Percentiles rank a stretch among this genome's conserved stretches.
Evolutionary conservation across 1,284 basidiomycete genomes (phyloP).

Genomic region (Cryptococcus floricola): DNA sequence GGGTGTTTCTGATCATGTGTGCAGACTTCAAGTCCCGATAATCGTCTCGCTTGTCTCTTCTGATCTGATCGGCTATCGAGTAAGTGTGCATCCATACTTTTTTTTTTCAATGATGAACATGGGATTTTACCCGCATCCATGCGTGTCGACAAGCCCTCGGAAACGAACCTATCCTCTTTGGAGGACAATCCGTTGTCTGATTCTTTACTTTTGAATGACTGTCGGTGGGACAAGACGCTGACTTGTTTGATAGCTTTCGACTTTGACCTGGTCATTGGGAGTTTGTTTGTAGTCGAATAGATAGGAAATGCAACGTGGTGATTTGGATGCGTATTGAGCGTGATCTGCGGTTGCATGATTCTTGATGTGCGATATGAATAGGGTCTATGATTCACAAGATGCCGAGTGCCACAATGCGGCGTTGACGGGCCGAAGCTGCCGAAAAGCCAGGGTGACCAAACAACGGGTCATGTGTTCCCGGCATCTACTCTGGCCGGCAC

Average conservation of each 20-base stretch:
- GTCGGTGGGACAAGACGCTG: not conserved
- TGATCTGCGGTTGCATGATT: too few species aligned
- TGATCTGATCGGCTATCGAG: not conserved
- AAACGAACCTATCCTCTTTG: conserved; percentile 51
- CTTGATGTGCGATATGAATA: too few species aligned
- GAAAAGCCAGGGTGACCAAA: too few species aligned
- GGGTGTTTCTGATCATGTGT: conserved; percentile 1
- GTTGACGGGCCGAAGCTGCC: too few species aligned
- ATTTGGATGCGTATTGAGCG: not conserved
- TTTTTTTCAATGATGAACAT: conserved; percentile 42
- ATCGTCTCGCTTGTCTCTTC: conserved; percentile 13
- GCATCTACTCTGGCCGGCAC: too few species aligned
- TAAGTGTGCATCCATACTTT: not conserved
- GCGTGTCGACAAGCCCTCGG: conserved; percentile 49
- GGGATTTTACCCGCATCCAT: conserved; percentile 51
- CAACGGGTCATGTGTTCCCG: too few species aligned
- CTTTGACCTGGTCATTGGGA: not conserved
- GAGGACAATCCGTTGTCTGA: conserved; percentile 49
- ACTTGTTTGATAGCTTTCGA: not conserved
- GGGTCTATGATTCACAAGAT: too few species aligned
- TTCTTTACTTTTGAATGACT: not conserved
- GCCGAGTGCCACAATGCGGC: too few species aligned
- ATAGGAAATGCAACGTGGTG: conserved; percentile 2
- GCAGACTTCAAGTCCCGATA: conserved; percentile 51
- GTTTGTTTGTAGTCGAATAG: not conserved